Evolutionary conservation across 768 basidiomycete genomes (phyloP).

Genomic region (Lactarius evosmus): DNA sequence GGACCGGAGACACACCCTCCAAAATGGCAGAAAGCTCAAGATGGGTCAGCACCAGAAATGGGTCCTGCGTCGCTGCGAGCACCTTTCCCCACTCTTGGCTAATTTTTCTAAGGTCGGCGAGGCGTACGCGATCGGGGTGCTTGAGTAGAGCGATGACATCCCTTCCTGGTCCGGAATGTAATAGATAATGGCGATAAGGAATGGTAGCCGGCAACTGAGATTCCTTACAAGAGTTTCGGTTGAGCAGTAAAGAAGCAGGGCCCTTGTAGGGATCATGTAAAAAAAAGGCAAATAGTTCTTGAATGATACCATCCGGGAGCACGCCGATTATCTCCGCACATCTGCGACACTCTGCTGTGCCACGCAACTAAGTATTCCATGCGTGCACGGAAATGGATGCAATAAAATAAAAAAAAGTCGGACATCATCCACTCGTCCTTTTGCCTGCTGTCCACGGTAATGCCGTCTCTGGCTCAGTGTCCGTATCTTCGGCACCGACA

Average conservation of each 20-base stretch:
- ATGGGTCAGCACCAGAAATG: neutral
- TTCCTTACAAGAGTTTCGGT: neutral
- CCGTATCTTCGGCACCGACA: no score
- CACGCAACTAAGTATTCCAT: no score
- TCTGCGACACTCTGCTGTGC: neutral
- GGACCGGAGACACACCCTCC: neutral
- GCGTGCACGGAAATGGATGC: no score
- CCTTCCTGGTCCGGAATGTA: neutral
- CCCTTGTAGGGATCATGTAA: neutral
- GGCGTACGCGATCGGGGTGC: neutral
- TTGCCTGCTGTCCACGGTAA: no score
- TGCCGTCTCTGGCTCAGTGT: no score
- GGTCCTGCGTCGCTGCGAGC: neutral
- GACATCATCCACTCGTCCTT: no score
- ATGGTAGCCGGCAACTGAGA: neutral
- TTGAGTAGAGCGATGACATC: neutral
- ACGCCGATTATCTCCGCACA: neutral
- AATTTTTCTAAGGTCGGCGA: neutral
- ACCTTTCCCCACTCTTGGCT: neutral
- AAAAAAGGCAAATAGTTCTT: neutral
- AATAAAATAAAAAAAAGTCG: no score
- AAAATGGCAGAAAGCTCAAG: accelerated
- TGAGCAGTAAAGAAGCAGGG: neutral
- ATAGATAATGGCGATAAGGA: neutral
- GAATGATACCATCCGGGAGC: neutral